Evolutionary conservation across 2,329 filamentous ascomycete species (phyloP).

Genomic region (Stagonosporopsis rhizophila): DNA sequence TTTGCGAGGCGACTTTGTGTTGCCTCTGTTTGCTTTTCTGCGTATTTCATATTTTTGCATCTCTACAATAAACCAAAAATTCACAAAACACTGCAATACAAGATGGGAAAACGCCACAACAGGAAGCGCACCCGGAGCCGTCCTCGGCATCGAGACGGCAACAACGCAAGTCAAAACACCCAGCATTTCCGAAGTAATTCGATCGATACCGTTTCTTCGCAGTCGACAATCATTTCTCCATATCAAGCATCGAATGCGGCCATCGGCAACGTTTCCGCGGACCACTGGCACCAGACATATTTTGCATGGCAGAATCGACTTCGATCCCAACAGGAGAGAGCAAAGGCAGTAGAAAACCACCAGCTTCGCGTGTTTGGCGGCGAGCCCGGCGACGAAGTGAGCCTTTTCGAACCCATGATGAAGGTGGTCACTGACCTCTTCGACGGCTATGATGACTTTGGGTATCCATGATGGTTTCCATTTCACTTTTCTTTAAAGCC

Average conservation of each 20-base stretch:
- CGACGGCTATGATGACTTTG: conserved; percentile 54
- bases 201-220: conserved; percentile 37
- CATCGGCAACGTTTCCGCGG: conserved; percentile 26
- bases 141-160: conserved; percentile 48
- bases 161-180: conserved; percentile 29
- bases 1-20: conserved; percentile 39
- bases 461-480: conserved; percentile 46
- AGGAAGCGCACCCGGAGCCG: conserved; percentile 53
- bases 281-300: conserved; percentile 49
- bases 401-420: conserved; percentile 55
- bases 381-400: conserved; percentile 51
- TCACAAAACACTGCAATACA: background rate
- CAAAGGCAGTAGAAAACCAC: conserved; percentile 43
- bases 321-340: conserved; percentile 37
- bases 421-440: conserved; percentile 57
- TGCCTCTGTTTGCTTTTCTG: conserved; percentile 1
- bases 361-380: conserved; percentile 55
- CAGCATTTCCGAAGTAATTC: conserved; percentile 42
- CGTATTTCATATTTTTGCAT: conserved; percentile 14
- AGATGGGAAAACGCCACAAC: conserved; percentile 54
- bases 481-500: conserved; percentile 6
- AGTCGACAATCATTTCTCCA: conserved; percentile 32
- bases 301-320: conserved; percentile 47
- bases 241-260: conserved; percentile 30
- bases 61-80: conserved; percentile 7